A percentile compares a stretch with the other conserved stretches of the same genome.
Conservation (phyloP, 1,139 yeast genomes). For the Sugiyamaella japonica region DNA sequence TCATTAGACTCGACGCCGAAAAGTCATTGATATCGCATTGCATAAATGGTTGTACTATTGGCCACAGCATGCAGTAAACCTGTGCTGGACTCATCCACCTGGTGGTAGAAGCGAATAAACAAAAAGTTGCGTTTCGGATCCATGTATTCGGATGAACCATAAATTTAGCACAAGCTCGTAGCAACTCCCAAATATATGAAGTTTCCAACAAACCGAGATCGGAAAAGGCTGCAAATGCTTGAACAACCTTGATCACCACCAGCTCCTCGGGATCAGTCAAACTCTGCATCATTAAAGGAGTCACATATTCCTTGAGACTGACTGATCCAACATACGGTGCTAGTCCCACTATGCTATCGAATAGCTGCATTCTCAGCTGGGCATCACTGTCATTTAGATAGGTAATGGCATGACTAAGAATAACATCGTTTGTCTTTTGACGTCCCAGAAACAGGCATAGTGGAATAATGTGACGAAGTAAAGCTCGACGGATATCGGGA, state of each 20-base stretch:
- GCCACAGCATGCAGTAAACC: conserved; percentile 76
- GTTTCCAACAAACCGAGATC: conserved; percentile 55
- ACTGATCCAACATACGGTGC: conserved; percentile 80
- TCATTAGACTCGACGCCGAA: conserved; percentile 61
- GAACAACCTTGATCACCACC: conserved; percentile 74
- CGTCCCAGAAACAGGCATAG: conserved; percentile 82
- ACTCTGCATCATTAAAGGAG: conserved; percentile 82
- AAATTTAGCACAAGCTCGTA: conserved; percentile 51
- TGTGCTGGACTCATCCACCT: conserved; percentile 72
- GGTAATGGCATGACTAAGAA: conserved; percentile 86
- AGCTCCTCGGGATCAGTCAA: conserved; percentile 80
- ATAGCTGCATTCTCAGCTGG: conserved; percentile 65
- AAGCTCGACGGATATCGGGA: conserved; percentile 64
- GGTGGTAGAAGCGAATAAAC: conserved; percentile 62
- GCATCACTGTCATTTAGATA: conserved; percentile 80
- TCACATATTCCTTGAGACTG: conserved; percentile 81
- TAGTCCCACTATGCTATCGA: conserved; percentile 72
- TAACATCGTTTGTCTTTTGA: conserved; percentile 82
- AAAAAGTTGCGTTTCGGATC: conserved; percentile 70
- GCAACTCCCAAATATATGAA: conserved; percentile 52
- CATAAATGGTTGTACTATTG: conserved; percentile 74
- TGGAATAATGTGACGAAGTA: conserved; percentile 67
- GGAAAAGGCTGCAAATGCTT: conserved; percentile 60
- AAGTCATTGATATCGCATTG: conserved; percentile 72
- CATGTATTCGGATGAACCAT: conserved; percentile 85